Evolutionary conservation across 495 filamentous ascomycete genomes (phyloP), one percentile per base, ranked within the genome.

Genomic region (Cudoniella acicularis): DNA sequence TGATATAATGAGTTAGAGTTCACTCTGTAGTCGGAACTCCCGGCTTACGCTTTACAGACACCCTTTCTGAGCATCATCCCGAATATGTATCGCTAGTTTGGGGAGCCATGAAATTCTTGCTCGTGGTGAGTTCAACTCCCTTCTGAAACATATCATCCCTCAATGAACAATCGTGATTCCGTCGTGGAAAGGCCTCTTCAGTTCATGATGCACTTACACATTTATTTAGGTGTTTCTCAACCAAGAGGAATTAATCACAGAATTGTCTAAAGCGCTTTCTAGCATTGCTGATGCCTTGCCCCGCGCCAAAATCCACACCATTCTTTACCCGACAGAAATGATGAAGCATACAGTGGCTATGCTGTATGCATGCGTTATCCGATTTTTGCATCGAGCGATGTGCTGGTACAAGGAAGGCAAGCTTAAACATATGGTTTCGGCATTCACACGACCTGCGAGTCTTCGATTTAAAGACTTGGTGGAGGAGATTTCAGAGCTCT

Each of bases 1-100:
- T 6, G 13, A 36, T 13, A 36, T 36, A 4, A 36, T 36, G 30
- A n/a, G n/a, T n/a, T n/a, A n/a, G n/a, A n/a, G n/a, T n/a, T n/a
- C n/a, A n/a, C n/a, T n/a, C n/a, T n/a, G n/a, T n/a, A n/a, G n/a
- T n/a, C n/a, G n/a, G n/a, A n/a, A n/a, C n/a, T n/a, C n/a, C n/a
- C n/a, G n/a, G n/a, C n/a, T n/a, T n/a, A n/a, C n/a, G n/a, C n/a
- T n/a, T n/a, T n/a, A n/a, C n/a, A n/a, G 30, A 36, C 13, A 13
- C 13, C 6, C 30, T 36, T 13, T 36, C 30, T 36, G 6, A 36
- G 30, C 62, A 68, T 10, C 57, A 71, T 56, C 72, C 70, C 10
- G 67, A 74, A 53, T 74, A 74, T 36, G 69, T 67, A 9, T 67
- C 72, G 1, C 52, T 73, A 13, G 72, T 54, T 3, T 74, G 67